Evolutionary conservation across 805 yeast genomes (phyloP).

Genomic region (Alloascoidea hylecoeti): DNA sequence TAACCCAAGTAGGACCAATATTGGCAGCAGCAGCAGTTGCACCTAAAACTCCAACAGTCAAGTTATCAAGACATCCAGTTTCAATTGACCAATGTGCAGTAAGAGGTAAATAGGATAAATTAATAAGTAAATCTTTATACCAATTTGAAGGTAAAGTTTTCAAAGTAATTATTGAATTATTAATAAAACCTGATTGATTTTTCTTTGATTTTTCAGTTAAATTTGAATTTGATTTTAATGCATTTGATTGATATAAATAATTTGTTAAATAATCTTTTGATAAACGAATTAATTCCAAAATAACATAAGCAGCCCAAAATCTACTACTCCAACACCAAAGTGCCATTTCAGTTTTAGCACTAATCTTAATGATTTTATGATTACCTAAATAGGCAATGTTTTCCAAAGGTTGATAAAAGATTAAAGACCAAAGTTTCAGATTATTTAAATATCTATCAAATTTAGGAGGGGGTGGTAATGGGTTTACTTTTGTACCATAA

Average conservation of each 20-base stretch:
- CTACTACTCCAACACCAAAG: slow-evolving; percentile 21
- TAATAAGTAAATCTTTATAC: slow-evolving; percentile 13
- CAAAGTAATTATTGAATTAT: background rate
- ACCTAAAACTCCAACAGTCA: slow-evolving; percentile 22
- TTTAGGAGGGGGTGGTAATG: background rate
- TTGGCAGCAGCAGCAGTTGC: slow-evolving; percentile 14
- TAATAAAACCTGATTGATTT: background rate
- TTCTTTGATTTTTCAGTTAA: background rate
- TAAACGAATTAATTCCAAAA: slow-evolving; percentile 17
- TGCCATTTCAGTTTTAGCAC: slow-evolving; percentile 12
- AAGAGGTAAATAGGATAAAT: slow-evolving; percentile 24
- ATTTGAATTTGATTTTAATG: no score
- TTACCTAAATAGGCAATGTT: slow-evolving; percentile 22
- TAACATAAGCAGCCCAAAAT: slow-evolving; percentile 24
- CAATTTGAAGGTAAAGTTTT: background rate
- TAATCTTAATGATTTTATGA: slow-evolving; percentile 19
- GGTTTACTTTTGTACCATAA: background rate
- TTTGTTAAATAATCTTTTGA: slow-evolving; percentile 1
- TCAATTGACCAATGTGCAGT: slow-evolving; percentile 26
- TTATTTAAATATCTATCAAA: slow-evolving; percentile 13
- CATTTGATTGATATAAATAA: no score
- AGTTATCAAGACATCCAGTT: slow-evolving; percentile 16
- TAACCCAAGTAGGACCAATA: background rate
- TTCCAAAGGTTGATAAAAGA: slow-evolving; percentile 23
- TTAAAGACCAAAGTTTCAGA: slow-evolving; percentile 19